Conservation (phyloP, 495 filamentous ascomycete genomes). For the Gamarada debralockiae region DNA sequence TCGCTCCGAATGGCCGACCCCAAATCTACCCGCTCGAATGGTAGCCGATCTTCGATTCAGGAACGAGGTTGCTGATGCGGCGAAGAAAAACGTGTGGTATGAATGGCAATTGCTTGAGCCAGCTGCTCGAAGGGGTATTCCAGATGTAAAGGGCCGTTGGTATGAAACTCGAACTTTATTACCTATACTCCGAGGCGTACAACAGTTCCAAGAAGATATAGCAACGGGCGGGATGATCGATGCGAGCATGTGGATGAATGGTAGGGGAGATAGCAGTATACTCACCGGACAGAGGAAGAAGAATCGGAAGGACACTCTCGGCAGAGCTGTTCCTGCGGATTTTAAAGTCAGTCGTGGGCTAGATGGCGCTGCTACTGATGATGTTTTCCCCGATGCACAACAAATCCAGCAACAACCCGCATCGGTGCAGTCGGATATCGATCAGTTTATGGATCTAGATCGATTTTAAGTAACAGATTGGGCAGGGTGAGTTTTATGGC, state of each 20-base stretch:
- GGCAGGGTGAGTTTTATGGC: background rate
- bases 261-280: conserved; percentile 26
- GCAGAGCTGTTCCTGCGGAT: conserved; percentile 35
- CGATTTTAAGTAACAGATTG: background rate
- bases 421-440: conserved; percentile 4
- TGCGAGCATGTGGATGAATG: conserved; percentile 46
- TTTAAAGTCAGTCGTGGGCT: conserved; percentile 31
- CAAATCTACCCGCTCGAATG: conserved; percentile 39
- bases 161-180: conserved; percentile 54
- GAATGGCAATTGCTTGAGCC: conserved; percentile 39
- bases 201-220: conserved; percentile 33
- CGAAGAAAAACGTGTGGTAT: conserved; percentile 31
- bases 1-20: conserved; percentile 16
- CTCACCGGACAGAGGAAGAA: conserved; percentile 26
- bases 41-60: conserved; percentile 30
- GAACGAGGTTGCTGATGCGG: conserved; percentile 38
- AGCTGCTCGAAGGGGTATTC: conserved; percentile 31
- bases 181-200: conserved; percentile 39
- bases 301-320: conserved; percentile 39
- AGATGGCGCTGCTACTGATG: conserved; percentile 21
- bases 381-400: conserved; percentile 17
- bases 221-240: conserved; percentile 37
- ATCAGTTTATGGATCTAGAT: background rate
- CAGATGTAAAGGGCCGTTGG: conserved; percentile 60
- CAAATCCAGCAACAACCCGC: background rate